Conservation (phyloP, 768 basidiomycete species). For the Russula emetica region DNA sequence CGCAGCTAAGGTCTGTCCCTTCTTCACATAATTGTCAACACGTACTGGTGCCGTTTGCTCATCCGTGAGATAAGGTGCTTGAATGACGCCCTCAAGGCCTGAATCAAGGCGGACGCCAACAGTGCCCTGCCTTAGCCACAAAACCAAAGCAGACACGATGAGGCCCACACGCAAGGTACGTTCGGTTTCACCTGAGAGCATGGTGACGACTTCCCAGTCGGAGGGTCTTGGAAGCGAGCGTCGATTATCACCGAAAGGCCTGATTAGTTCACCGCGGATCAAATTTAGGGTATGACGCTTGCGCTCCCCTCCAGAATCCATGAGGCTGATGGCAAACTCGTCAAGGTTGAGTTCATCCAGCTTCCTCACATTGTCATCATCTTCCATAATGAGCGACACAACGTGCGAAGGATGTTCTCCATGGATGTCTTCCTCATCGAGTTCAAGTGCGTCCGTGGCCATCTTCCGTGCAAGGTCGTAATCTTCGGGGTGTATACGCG, state of each 20-base stretch:
- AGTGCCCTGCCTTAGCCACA: constrained; percentile 48
- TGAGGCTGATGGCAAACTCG: constrained; percentile 92
- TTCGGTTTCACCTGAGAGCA: constrained; percentile 90
- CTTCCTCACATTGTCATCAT: constrained; percentile 72
- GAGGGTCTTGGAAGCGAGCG: constrained; percentile 56
- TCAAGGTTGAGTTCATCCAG: constrained; percentile 89
- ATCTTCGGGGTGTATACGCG: constrained; percentile 95
- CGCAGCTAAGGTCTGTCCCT: constrained; percentile 75
- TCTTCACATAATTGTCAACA: constrained; percentile 50
- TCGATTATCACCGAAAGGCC: constrained; percentile 76
- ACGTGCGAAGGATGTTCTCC: constrained; percentile 89
- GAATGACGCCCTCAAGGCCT: constrained; percentile 82
- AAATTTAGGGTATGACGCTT: constrained; percentile 88
- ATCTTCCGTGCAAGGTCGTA: constrained; percentile 98
- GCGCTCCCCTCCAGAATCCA: constrained; percentile 73
- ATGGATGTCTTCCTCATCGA: constrained; percentile 96
- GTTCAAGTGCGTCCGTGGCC: constrained; percentile 94
- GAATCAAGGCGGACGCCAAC: constrained; percentile 83
- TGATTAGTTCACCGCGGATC: constrained; percentile 80
- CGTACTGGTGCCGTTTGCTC: constrained; percentile 40
- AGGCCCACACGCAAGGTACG: constrained; percentile 73
- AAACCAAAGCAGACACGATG: constrained; percentile 71
- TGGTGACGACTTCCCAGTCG: constrained; percentile 82
- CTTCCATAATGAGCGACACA: constrained; percentile 80
- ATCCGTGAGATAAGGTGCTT: constrained; percentile 54